Base-by-base conservation (phyloP, 257 asterid genomes). In the Ehretia macrophylla region DNA sequence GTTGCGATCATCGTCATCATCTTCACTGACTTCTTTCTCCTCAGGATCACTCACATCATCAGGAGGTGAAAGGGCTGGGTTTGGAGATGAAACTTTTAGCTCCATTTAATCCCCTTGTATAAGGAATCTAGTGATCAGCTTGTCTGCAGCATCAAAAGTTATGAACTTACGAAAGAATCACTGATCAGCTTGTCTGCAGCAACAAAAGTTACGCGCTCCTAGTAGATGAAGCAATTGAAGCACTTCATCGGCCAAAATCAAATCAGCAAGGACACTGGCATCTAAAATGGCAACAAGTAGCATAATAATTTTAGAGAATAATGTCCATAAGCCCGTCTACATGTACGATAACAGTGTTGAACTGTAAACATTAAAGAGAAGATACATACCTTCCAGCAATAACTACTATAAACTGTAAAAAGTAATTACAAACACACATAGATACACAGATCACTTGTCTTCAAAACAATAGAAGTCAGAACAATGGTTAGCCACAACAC, bases 1-100 rank as follows among this genome's bases (percentile, higher is more conserved):
- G 73, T 92, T 92, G 61, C 98, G 98, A 73, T 92, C 98, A 81
- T 92, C 98, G 18, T 88, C 97, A 67, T 91, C 98, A 68, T 91
- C 98, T 63, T 88, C 96, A 74, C 96, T 92, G 66, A 85, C 67
- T 82, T 79, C 88, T 79, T 84, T 86, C 75, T 88, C 91, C 63
- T 87, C 98, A 14, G 93, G 88, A 68, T 86, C 94, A 68, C 90
- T 77, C 48, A 67, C 75, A 35, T 68, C 64, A 67, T 86, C 92
- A 58, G 92, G 79, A 61, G 94, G 85, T 51, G 86, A 86, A 77
- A 75, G 68, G 16, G 73, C 85, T 18, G 76, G 77, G 73, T 77
- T 86, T 53, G 87, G 85, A 59, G 96, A 80, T 52, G 91, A 78
- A 73, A 72, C 81, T 73, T 70, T 86, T 60, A 80, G 79, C 81